These are phyloP conservation scores for Metschnikowia colocasiae DNA, from an alignment of 805 yeast species.

Conservation along the genomic window DNA sequence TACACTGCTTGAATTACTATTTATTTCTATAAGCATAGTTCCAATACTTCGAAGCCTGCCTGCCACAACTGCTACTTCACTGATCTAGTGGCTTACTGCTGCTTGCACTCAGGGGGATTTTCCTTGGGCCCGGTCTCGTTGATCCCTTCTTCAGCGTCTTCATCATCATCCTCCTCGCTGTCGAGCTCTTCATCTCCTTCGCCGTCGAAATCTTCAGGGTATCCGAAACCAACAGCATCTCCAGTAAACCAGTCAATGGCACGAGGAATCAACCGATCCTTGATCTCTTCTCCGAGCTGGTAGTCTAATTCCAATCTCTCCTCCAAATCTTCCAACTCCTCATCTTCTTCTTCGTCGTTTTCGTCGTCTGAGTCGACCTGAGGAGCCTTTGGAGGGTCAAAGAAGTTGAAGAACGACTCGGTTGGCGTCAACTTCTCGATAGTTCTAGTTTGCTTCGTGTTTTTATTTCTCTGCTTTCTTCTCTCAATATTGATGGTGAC, in stretches of 20 bases:
- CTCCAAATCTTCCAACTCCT: constrained; percentile 71
- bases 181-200: constrained; percentile 62
- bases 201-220: constrained; percentile 56
- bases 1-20: not conserved
- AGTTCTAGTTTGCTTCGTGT: constrained; percentile 93
- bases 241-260: constrained; percentile 99
- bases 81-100: constrained; percentile 38
- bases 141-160: constrained; percentile 58
- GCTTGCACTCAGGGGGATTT: constrained; percentile 76
- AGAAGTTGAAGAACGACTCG: constrained; percentile 93
- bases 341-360: constrained; percentile 49
- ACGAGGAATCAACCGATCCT: constrained; percentile 92
- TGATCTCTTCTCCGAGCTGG: constrained; percentile 92
- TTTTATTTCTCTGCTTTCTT: constrained; percentile 95
- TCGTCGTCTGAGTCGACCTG: constrained; percentile 51
- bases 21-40: constrained; percentile 1
- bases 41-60: not conserved
- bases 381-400: constrained; percentile 86
- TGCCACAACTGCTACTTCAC: not conserved
- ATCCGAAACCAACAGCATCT: constrained; percentile 76
- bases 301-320: constrained; percentile 86
- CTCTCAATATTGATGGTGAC: constrained; percentile 85
- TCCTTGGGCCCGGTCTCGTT: constrained; percentile 51
- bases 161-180: constrained; percentile 60
- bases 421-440: constrained; percentile 92